Base-by-base conservation (phyloP, 2,329 filamentous ascomycete genomes). In the Hypoxylon sp. region DNA sequence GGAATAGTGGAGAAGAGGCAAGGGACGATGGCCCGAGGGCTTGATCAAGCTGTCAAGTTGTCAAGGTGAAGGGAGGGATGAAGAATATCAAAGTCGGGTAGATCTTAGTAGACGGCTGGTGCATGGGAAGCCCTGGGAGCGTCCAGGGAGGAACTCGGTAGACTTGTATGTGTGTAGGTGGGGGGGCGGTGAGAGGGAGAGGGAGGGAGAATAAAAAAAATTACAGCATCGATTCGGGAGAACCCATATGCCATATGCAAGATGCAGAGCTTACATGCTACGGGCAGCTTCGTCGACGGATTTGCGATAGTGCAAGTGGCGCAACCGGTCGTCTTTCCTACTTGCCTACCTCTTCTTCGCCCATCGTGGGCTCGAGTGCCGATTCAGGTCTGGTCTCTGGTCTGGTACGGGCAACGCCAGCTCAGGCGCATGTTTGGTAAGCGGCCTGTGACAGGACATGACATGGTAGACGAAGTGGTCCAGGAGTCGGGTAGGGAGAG, bases 221-320 rank as follows among this genome's bases (percentile, higher is more conserved):
- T 56, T 58, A 55, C 47, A 49, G 56, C 58, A 49, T 55, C 54
- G 45, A 59, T 41, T 56, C 60, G 52, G 58, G 43, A 55, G 54
- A 58, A 41, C 15, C 53, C 46, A 47, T 58, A 42, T 42, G 20
- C 46, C 47, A 41, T 40, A 55, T 65, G 54, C 60, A 55, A 42
- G 41, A 58, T 54, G 58, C 55, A 52, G 21, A 33, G 57, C 49
- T 55, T 55, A 66, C 54, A 63, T 62, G 51, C 52, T 15, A 35
- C n/a, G n/a, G n/a, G 31, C 48, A 60, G 53, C 46, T 57, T 59
- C 31, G 15, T 58, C 61, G 48, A 60, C 59, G 59, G 58, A 57
- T 65, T 65, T 63, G 64, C 63, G 67, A 55, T 65, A 58, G 60
- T 54, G 58, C 55, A 65, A 35, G 58, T 69, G 67, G 67, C 67